Conservation (phyloP, 495 filamentous ascomycete species). For the Trypethelium eluteriae region DNA sequence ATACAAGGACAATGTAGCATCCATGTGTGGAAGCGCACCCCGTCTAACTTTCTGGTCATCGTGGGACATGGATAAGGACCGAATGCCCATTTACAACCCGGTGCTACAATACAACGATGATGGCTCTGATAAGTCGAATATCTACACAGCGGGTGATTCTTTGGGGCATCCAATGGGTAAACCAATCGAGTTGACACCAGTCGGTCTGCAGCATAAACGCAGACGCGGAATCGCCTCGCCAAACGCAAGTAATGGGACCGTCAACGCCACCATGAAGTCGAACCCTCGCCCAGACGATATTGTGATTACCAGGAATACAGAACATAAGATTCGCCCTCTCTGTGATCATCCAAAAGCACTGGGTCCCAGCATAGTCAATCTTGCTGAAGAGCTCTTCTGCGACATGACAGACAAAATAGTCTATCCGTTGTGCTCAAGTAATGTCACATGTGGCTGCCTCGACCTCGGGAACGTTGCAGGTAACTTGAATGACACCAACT, state of each 20-base stretch:
- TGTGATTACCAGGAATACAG: neutral
- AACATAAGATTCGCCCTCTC: neutral
- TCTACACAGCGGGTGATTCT: neutral
- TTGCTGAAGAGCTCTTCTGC: neutral
- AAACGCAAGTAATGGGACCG: neutral
- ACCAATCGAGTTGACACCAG: neutral
- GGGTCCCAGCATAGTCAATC: neutral
- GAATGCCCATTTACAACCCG: neutral
- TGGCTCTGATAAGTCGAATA: neutral
- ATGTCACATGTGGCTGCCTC: neutral
- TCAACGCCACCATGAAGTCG: neutral
- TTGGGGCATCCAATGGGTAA: neutral
- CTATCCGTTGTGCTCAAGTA: neutral
- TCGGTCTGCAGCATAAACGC: neutral
- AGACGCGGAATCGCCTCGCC: neutral
- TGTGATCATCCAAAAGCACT: neutral
- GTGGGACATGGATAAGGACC: neutral
- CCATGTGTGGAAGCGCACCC: constrained; percentile 8
- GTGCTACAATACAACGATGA: neutral
- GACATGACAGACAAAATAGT: neutral
- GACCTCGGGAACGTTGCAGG: neutral
- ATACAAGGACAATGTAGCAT: constrained; percentile 16
- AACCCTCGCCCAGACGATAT: neutral
- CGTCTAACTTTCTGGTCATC: constrained; percentile 8
- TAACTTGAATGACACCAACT: neutral